Evolutionary conservation across 1,284 basidiomycete species (phyloP).

Genomic region (Butyriboletus appendiculatus): DNA sequence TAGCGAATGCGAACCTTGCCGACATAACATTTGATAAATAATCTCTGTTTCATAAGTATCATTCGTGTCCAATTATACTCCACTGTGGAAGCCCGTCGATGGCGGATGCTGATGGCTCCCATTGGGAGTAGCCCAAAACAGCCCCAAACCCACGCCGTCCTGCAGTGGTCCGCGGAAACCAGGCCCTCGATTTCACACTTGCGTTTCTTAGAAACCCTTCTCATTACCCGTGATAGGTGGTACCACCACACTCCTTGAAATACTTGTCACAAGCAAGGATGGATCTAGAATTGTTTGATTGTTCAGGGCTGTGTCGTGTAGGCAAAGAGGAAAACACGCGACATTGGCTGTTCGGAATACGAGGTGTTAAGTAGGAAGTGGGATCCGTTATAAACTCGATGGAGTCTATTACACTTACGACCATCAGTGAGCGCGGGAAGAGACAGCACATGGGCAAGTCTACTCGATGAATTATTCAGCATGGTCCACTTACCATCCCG

Average conservation of each 20-base stretch:
- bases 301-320: constrained; percentile 8
- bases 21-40: constrained; percentile 18
- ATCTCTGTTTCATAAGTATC: constrained; percentile 24
- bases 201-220: constrained; percentile 3
- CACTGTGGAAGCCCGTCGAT: constrained; percentile 27
- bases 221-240: constrained; percentile 11
- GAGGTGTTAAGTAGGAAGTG: background rate
- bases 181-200: constrained; percentile 8
- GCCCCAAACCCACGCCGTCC: constrained; percentile 18
- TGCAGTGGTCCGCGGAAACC: constrained; percentile 27
- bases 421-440: constrained; percentile 13
- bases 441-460: background rate
- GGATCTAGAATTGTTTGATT: constrained; percentile 6
- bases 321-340: constrained; percentile 1
- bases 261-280: background rate
- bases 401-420: background rate
- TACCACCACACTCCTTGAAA: background rate
- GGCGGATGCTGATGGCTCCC: constrained; percentile 21
- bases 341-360: background rate
- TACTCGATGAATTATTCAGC: constrained; percentile 1
- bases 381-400: constrained; percentile 5
- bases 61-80: constrained; percentile 17
- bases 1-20: constrained; percentile 10
- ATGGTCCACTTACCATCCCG: constrained; percentile 1
- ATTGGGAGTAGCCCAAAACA: constrained; percentile 13